Percentiles rank a stretch among this genome's conserved stretches.
Evolutionary conservation across 805 yeast species (phyloP).

Genomic region (baker's yeast (Saccharomyces cerevisiae)): DNA sequence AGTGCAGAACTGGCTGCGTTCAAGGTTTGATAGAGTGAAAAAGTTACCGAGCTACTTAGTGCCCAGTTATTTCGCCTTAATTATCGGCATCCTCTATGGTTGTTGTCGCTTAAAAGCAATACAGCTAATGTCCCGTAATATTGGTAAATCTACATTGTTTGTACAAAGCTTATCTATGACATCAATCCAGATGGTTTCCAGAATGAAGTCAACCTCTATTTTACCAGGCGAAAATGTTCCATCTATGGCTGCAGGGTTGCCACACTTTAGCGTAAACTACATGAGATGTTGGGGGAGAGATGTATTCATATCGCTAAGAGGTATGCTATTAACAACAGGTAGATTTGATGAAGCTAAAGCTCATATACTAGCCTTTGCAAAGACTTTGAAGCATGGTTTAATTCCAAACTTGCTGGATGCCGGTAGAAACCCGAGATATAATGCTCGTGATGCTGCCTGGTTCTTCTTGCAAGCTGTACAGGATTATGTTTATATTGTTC

Average conservation of each 20-base stretch:
- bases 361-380: conserved; percentile 81
- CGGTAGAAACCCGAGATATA: conserved; percentile 87
- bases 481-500: conserved; percentile 62
- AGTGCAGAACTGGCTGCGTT: conserved; percentile 63
- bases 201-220: conserved; percentile 64
- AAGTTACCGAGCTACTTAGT: conserved; percentile 67
- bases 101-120: conserved; percentile 68
- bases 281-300: conserved; percentile 99
- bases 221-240: conserved; percentile 56
- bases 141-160: conserved; percentile 59
- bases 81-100: conserved; percentile 76
- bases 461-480: conserved; percentile 84
- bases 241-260: conserved; percentile 90
- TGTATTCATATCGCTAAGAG: conserved; percentile 80
- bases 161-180: conserved; percentile 72
- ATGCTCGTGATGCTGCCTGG: conserved; percentile 97
- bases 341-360: conserved; percentile 68
- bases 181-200: conserved; percentile 81
- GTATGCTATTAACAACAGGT: conserved; percentile 69
- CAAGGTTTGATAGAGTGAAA: conserved; percentile 55
- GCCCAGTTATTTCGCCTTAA: conserved; percentile 81
- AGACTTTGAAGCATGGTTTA: conserved; percentile 87
- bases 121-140: conserved; percentile 42
- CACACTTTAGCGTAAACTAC: conserved; percentile 82
- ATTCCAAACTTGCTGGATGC: conserved; percentile 91